Conservation (phyloP, 2,329 filamentous ascomycete species). For the Penicillium olsonii region DNA sequence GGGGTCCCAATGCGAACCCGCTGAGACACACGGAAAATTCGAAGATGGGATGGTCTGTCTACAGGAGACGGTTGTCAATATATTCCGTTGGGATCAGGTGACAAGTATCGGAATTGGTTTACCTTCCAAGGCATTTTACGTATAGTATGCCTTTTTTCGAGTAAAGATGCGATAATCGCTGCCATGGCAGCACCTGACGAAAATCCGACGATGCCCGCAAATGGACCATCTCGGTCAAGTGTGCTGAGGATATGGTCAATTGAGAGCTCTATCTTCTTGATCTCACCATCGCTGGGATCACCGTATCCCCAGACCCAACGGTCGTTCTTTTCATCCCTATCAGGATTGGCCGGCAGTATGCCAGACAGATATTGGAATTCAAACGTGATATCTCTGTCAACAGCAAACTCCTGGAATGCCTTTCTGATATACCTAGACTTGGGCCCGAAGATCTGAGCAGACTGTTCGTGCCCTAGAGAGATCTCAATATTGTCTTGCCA, state of each 20-base stretch:
- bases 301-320: slow-evolving; percentile 1
- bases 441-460: background rate
- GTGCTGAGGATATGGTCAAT: background rate
- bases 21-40: background rate
- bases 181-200: slow-evolving; percentile 1
- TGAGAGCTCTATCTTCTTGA: background rate
- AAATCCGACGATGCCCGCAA: slow-evolving; percentile 4
- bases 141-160: background rate
- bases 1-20: background rate
- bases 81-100: too few relatives aligned
- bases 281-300: background rate
- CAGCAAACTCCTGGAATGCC: background rate
- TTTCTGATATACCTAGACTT: slow-evolving; percentile 1
- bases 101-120: too few relatives aligned
- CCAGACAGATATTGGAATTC: slow-evolving; percentile 3
- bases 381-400: background rate
- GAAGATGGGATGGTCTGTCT: background rate
- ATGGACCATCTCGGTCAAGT: background rate
- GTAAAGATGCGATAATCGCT: slow-evolving; percentile 1
- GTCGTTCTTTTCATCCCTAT: background rate
- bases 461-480: slow-evolving; percentile 5
- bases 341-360: slow-evolving; percentile 1
- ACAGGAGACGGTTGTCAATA: too few relatives aligned
- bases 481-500: background rate
- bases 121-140: background rate